A percentile compares a stretch with the other conserved stretches of the same genome.
Conservation (phyloP, 2,329 filamentous ascomycete species). For the Fusarium fujikuroi region DNA sequence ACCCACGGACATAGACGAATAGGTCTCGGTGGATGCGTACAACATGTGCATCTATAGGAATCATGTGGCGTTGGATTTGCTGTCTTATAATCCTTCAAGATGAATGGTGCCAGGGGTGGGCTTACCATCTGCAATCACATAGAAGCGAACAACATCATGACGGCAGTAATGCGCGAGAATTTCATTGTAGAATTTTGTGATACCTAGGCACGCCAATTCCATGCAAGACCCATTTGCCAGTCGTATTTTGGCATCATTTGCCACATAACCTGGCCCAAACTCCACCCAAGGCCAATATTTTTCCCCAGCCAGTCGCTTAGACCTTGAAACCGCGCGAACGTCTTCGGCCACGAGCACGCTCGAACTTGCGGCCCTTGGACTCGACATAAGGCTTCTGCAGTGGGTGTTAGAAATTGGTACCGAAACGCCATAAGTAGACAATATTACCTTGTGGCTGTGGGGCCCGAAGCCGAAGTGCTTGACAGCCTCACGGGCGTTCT, state of each 20-base stretch:
- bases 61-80: too few species aligned
- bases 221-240: slow-evolving; percentile 53
- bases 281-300: slow-evolving; percentile 43
- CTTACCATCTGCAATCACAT: background rate
- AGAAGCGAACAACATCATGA: slow-evolving; percentile 34
- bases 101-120: background rate
- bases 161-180: slow-evolving; percentile 44
- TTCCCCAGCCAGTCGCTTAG: slow-evolving; percentile 66
- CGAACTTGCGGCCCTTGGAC: slow-evolving; percentile 99
- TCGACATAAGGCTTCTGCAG: slow-evolving; percentile 91
- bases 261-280: slow-evolving; percentile 44
- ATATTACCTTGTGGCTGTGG: slow-evolving; percentile 91
- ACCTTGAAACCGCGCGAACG: slow-evolving; percentile 99
- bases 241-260: slow-evolving; percentile 46
- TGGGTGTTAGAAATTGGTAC: slow-evolving; percentile 47
- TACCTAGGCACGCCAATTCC: slow-evolving; percentile 61
- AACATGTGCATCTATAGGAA: background rate
- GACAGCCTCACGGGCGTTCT: slow-evolving; percentile 96
- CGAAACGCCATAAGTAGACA: background rate
- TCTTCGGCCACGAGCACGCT: slow-evolving; percentile 98
- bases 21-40: background rate
- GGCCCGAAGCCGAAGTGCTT: slow-evolving; percentile 99
- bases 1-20: background rate
- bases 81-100: background rate
- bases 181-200: slow-evolving; percentile 54